Evolutionary conservation across 306 rosid genomes (phyloP), one percentile per base, ranked within the genome.

Genomic region (Vachellia pachyceras): DNA sequence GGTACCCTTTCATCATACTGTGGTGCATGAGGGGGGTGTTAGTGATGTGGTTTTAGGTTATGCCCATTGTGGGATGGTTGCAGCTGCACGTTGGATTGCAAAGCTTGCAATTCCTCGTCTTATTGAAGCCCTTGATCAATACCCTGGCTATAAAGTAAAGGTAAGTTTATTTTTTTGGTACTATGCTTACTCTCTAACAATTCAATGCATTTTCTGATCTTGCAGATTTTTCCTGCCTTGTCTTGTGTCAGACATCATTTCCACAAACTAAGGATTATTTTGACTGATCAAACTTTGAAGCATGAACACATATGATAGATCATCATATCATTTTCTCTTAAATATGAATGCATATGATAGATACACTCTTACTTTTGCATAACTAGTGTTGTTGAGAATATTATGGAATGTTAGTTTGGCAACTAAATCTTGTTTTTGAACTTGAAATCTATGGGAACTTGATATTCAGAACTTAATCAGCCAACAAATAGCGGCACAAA

Each of bases 21-120:
- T 95, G 68, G 97, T 95, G 72, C 83, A 87, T 33, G 90, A 92
- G 82, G 97, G 97, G 60, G 99, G 99, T 71, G 97, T 95, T 72
- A 86, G 90, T 72, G 82, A 95, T 83, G 84, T 95, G 89, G 98
- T 95, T 85, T 84, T 95, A 82, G 99, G 99, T 40, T 93, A 95
- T 88, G 99, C 99, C 0, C 99, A 95, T 82, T 89, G 98, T 86
- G 99, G 99, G 80, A 95, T 95, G 98, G 96, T 93, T 80, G 99
- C 99, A 41, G 99, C 99, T 50, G 99, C 99, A 68, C 91, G 97
- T 67, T 95, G 99, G 98, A 95, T 95, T 81, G 97, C 97, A 37
- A 90, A 89, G 88, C 93, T 95, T 2, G 89, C 94, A 60, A 91
- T 91, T 80, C 99, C 98, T 40, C 88, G 98, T 82, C 91, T 95